Evolutionary conservation across 257 asterid species (phyloP), one percentile per base, ranked within the genome.

Genomic region (Asclepias syriaca): DNA sequence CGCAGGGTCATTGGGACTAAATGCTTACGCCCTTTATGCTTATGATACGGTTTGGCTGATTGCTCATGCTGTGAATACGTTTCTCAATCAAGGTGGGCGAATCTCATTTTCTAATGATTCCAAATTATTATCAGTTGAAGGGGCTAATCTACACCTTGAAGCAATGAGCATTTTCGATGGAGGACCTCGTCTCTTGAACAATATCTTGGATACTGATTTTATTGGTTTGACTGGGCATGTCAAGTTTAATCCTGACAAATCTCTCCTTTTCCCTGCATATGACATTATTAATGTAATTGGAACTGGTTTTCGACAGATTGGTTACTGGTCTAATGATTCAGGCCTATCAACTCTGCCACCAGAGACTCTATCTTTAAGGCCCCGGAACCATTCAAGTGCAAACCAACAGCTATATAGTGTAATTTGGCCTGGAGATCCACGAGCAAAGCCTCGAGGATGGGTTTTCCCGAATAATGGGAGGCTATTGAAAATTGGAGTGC

Each of bases 391-490:
- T 49, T 91, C 97, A 19, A 80, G 78, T 63, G 78, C 80, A 11
- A 86, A 70, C 65, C 87, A 88, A 53, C 74, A 65, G 75, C 79
- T 95, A 21, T 72, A 74, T 14, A 79, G 85, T 70, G 98, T 92
- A 70, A 70, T 92, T 66, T 95, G 99, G 99, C 99, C 98, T 2
- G 99, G 99, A 27, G 95, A 92, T 50, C 74, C 88, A 0, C 73
- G 76, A 49, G 77, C 55, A 73, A 86, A 81, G 24, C 99, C 99
- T 18, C 98, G 98, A 43, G 99, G 99, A 46, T 95, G 99, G 99
- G 96, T 89, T 79, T 91, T 92, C 70, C 97, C 98, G 0, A 90
- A 82, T 74, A 90, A 84, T 18, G 99, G 99, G 70, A 95, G 85
- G 83, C 85, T 43, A 34, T 77, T 95, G 77, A 84, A 81, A 80